phyloP scores from a whole-genome alignment of 1,284 basidiomycete genomes.

The Trichosporon coremiiforme region DNA sequence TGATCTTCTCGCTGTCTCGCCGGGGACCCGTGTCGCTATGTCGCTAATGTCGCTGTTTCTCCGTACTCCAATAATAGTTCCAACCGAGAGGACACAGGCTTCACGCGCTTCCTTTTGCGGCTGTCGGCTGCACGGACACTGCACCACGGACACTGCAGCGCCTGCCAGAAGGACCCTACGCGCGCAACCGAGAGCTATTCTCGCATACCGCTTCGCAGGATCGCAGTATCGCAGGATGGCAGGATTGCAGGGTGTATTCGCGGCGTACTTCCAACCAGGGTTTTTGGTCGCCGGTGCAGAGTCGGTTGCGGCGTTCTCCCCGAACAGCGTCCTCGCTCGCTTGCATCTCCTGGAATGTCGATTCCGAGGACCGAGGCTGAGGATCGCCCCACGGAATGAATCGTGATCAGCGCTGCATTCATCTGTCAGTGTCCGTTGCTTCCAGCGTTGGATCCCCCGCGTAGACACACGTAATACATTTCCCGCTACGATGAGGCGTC shows the following conservation, averaged over 20 bases:
- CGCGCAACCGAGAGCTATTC: background rate
- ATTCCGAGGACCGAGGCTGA: background rate
- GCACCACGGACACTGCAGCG: background rate
- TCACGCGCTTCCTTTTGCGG: background rate
- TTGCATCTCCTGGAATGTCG: background rate
- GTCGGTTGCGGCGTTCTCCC: background rate
- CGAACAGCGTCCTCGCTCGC: background rate
- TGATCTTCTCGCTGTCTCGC: no score
- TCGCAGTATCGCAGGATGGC: no score
- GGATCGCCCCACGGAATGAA: background rate
- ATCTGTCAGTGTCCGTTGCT: background rate
- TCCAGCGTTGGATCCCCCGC: background rate
- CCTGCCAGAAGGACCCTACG: no score
- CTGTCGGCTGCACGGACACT: background rate
- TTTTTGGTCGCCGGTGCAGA: no score
- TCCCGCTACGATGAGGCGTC: conserved; percentile 1
- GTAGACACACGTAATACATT: conserved; percentile 12
- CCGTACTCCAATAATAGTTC: no score
- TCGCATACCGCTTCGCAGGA: no score
- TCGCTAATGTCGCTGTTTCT: no score
- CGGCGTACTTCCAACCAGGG: background rate
- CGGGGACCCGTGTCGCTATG: no score
- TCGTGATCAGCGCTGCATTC: background rate
- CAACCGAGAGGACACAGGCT: no score
- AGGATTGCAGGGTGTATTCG: background rate